Evolutionary conservation across 306 rosid species (phyloP).

Genomic region (Quercus berberidifolia): DNA sequence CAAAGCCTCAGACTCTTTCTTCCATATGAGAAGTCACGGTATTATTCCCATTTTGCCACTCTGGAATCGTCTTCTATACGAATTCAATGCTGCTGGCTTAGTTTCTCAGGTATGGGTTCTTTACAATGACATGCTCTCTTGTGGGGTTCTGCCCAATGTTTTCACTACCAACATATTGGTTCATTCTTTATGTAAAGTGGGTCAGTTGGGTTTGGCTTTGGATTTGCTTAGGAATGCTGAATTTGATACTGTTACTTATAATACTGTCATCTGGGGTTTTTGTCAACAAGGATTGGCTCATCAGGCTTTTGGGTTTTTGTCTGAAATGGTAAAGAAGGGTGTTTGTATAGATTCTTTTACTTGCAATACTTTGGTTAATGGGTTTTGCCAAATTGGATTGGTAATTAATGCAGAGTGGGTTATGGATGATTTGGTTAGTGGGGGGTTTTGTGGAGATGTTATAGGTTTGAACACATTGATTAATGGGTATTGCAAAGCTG

Average conservation of each 20-base stretch:
- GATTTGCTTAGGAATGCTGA: slow-evolving; percentile 40
- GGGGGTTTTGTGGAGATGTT: slow-evolving; percentile 45
- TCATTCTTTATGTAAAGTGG: slow-evolving; percentile 69
- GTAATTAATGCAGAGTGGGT: slow-evolving; percentile 59
- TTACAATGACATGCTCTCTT: slow-evolving; percentile 48
- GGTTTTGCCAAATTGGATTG: slow-evolving; percentile 59
- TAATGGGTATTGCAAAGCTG: slow-evolving; percentile 63
- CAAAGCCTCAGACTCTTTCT: slow-evolving; percentile 46
- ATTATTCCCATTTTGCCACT: slow-evolving; percentile 48
- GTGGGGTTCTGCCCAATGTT: slow-evolving; percentile 63
- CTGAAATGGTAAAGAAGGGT: slow-evolving; percentile 67
- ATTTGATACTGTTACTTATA: slow-evolving; percentile 58
- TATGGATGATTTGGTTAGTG: slow-evolving; percentile 44
- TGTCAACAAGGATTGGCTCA: slow-evolving; percentile 49
- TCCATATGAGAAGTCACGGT: slow-evolving; percentile 47
- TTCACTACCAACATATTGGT: slow-evolving; percentile 60
- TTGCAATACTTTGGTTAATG: slow-evolving; percentile 57
- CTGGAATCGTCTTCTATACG: slow-evolving; percentile 60
- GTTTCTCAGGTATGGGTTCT: slow-evolving; percentile 57
- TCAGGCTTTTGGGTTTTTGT: slow-evolving; percentile 66
- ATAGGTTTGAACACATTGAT: slow-evolving; percentile 55
- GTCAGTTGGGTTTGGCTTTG: slow-evolving; percentile 56
- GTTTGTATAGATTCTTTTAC: slow-evolving; percentile 50
- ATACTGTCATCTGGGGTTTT: slow-evolving; percentile 72
- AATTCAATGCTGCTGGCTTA: slow-evolving; percentile 59